Conservation (phyloP, 345 rosid species). For the Melaleuca quinquenervia region DNA sequence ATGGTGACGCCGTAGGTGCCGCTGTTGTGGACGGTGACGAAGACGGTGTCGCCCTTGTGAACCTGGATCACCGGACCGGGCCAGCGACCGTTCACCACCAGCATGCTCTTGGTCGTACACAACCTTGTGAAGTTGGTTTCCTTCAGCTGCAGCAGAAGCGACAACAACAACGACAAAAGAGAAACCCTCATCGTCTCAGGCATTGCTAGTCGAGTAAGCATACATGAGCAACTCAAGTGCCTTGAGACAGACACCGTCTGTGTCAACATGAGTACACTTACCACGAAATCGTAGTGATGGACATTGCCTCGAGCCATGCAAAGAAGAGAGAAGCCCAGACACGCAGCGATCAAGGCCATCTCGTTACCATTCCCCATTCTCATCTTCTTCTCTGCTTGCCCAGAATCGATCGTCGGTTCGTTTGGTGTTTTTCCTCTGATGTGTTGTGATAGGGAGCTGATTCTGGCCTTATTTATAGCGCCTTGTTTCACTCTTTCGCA, state of each 20-base stretch:
- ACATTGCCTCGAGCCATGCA: neutral
- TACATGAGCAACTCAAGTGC: neutral
- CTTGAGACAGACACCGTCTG: neutral
- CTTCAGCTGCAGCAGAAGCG: conserved; percentile 7
- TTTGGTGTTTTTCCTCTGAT: neutral
- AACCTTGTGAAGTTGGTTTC: conserved; percentile 15
- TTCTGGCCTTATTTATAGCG: neutral
- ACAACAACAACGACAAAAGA: neutral
- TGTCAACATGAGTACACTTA: neutral
- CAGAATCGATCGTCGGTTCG: neutral
- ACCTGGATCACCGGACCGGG: conserved; percentile 18
- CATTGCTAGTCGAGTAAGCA: neutral
- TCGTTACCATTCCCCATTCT: neutral
- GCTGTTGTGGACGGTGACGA: conserved; percentile 4
- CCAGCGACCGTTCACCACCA: conserved; percentile 18
- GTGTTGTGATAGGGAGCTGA: neutral
- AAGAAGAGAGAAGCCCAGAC: neutral
- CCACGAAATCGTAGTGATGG: conserved; percentile 5
- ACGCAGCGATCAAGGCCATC: neutral
- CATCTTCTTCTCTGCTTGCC: neutral
- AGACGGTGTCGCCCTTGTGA: conserved; percentile 6
- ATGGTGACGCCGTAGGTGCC: conserved; percentile 16
- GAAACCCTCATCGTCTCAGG: neutral
- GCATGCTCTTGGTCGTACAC: conserved; percentile 18
- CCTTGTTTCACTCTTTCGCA: neutral